These are phyloP conservation scores for Inga leiocalycina DNA, from an alignment of 306 rosid genomes.

Conservation along the genomic window DNA sequence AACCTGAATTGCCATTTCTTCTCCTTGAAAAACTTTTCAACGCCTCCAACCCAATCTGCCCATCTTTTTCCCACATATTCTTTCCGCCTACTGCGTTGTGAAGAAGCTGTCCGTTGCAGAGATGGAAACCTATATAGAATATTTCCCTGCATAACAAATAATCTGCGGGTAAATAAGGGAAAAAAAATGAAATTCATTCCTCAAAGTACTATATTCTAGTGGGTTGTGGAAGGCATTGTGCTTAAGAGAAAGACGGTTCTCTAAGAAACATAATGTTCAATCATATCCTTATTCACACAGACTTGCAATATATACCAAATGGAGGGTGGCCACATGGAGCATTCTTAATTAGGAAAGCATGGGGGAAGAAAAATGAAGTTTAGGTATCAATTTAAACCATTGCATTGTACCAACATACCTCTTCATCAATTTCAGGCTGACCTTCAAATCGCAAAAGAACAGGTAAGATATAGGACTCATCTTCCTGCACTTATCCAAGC, in stretches of 20 bases:
- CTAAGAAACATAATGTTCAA: slow-evolving; percentile 15
- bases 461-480: slow-evolving; percentile 89
- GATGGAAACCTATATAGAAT: slow-evolving; percentile 93
- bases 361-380: background rate
- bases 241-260: background rate
- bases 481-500: slow-evolving; percentile 71
- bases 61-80: slow-evolving; percentile 96
- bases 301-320: slow-evolving; percentile 13
- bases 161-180: slow-evolving; percentile 29
- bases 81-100: slow-evolving; percentile 72
- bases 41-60: slow-evolving; percentile 88
- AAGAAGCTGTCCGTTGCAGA: slow-evolving; percentile 87
- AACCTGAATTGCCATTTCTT: slow-evolving; percentile 91
- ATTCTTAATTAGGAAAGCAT: slow-evolving; percentile 20
- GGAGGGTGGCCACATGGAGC: slow-evolving; percentile 23
- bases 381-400: slow-evolving; percentile 14
- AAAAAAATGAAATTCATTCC: background rate
- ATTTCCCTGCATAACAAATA: slow-evolving; percentile 83
- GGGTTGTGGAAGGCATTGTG: slow-evolving; percentile 4
- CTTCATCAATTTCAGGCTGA: slow-evolving; percentile 92
- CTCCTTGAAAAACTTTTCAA: slow-evolving; percentile 82
- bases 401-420: slow-evolving; percentile 61
- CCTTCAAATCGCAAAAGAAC: slow-evolving; percentile 94
- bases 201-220: background rate
- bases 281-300: slow-evolving; percentile 25